Conservation (phyloP, 1,284 basidiomycete genomes). For the Cryptococcus jaspeensis region DNA sequence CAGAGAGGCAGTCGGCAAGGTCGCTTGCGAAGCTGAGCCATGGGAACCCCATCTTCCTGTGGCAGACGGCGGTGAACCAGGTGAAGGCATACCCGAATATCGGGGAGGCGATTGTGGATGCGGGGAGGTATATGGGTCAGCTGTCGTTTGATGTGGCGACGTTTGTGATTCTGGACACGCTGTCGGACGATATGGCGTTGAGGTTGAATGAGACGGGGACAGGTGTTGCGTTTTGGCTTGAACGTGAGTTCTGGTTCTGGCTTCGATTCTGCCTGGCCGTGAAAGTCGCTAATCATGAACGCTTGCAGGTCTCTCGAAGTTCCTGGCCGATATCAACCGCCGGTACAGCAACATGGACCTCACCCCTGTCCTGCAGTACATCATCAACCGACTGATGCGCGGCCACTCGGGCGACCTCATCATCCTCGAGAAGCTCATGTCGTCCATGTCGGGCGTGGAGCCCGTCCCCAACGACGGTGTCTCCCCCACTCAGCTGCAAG, state of each 20-base stretch:
- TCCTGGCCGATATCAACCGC: constrained; percentile 87
- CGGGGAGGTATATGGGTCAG: constrained; percentile 82
- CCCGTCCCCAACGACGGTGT: constrained; percentile 71
- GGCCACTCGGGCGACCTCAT: constrained; percentile 85
- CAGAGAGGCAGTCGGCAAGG: constrained; percentile 59
- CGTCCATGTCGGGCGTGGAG: constrained; percentile 93
- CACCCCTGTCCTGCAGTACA: constrained; percentile 80
- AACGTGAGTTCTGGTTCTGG: constrained; percentile 78
- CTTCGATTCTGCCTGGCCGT: neutral
- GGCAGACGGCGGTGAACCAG: constrained; percentile 84
- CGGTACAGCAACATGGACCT: constrained; percentile 76
- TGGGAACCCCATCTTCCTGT: constrained; percentile 89
- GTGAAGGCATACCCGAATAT: constrained; percentile 97
- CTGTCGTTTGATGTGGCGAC: constrained; percentile 93
- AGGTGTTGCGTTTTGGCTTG: constrained; percentile 87
- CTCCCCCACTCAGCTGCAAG: constrained; percentile 80
- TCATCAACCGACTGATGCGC: constrained; percentile 83
- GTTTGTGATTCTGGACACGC: constrained; percentile 81
- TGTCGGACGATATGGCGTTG: constrained; percentile 80
- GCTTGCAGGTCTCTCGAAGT: constrained; percentile 74
- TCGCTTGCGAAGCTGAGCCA: constrained; percentile 92
- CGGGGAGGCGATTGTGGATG: constrained; percentile 83
- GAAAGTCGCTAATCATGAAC: constrained; percentile 13
- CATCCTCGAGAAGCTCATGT: constrained; percentile 86
- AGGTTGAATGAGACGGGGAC: constrained; percentile 90